These are phyloP conservation scores for Orbilia javanica DNA, from an alignment of 2,329 filamentous ascomycete genomes.

Conservation along the genomic window DNA sequence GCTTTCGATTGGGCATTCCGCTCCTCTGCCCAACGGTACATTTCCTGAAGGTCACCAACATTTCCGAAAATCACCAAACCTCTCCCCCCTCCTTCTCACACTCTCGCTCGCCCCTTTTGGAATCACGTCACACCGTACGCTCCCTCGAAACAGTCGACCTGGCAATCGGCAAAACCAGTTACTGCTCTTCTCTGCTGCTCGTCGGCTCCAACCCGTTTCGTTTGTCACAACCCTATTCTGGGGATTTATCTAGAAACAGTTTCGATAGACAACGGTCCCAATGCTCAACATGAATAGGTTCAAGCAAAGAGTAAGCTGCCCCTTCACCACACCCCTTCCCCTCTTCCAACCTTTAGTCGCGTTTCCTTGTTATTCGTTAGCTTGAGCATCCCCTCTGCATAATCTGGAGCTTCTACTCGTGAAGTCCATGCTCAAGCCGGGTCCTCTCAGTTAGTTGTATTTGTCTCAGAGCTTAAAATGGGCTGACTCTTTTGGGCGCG, in stretches of 20 bases:
- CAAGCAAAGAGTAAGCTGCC: slow-evolving; percentile 48
- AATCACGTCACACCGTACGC: slow-evolving; percentile 42
- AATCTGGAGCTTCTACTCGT: not conserved
- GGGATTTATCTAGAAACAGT: not conserved
- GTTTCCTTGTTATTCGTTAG: slow-evolving; percentile 20
- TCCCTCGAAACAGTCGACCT: slow-evolving; percentile 40
- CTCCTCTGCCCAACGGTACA: slow-evolving; percentile 33
- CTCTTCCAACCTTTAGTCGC: slow-evolving; percentile 10
- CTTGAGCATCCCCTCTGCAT: slow-evolving; percentile 6
- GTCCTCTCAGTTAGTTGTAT: slow-evolving; percentile 22
- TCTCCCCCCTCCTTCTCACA: not conserved
- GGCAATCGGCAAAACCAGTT: slow-evolving; percentile 14
- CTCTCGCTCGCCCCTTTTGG: slow-evolving; percentile 24
- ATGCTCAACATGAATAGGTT: slow-evolving; percentile 58
- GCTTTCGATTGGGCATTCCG: slow-evolving; percentile 56
- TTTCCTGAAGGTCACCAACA: slow-evolving; percentile 45
- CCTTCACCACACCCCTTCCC: not conserved
- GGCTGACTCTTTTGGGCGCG: slow-evolving; percentile 51
- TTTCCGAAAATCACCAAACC: slow-evolving; percentile 39
- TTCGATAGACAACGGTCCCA: slow-evolving; percentile 43
- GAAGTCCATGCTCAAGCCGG: slow-evolving; percentile 5
- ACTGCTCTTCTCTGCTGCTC: slow-evolving; percentile 26
- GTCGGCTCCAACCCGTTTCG: slow-evolving; percentile 29
- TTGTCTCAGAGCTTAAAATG: slow-evolving; percentile 55
- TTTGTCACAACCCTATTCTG: slow-evolving; percentile 26